Evolutionary conservation across 106 monocot genomes (phyloP).

Genomic region (Vanilla planifolia): DNA sequence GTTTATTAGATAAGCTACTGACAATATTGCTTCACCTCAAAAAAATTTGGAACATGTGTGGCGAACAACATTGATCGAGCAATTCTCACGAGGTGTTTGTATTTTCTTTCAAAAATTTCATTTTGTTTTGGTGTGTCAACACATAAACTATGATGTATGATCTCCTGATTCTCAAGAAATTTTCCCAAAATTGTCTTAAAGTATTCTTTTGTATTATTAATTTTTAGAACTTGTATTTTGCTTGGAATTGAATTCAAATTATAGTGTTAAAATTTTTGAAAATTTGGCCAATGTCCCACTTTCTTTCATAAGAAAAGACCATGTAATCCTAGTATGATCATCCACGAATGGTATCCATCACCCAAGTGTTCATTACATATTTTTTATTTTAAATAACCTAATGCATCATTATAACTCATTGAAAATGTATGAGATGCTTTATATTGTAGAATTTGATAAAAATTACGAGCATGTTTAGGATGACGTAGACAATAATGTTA

Average conservation of each 20-base stretch:
- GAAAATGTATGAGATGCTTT: background rate
- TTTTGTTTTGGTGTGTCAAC: slow-evolving; percentile 7
- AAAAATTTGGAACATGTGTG: slow-evolving; percentile 11
- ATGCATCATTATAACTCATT: background rate
- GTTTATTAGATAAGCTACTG: slow-evolving; percentile 10
- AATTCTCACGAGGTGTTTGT: slow-evolving; percentile 1
- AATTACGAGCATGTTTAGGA: background rate
- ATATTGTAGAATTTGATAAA: background rate
- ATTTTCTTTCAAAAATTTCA: slow-evolving; percentile 13
- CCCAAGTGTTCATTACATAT: background rate
- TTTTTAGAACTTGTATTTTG: background rate
- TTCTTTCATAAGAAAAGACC: slow-evolving; percentile 4
- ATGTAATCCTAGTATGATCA: background rate
- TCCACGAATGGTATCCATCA: slow-evolving; percentile 8
- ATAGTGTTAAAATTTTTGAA: slow-evolving; percentile 1
- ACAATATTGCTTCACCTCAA: slow-evolving; percentile 5
- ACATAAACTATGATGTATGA: slow-evolving; percentile 7
- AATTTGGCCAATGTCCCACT: background rate
- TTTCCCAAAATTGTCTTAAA: background rate
- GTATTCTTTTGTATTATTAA: slow-evolving; percentile 9
- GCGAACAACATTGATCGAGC: background rate
- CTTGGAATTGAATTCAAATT: slow-evolving; percentile 8
- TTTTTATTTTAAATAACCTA: background rate
- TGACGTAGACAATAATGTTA: background rate
- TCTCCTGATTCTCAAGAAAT: slow-evolving; percentile 1